phyloP scores from a whole-genome alignment of 2,329 filamentous ascomycete genomes.

The Trichoderma sp. region DNA sequence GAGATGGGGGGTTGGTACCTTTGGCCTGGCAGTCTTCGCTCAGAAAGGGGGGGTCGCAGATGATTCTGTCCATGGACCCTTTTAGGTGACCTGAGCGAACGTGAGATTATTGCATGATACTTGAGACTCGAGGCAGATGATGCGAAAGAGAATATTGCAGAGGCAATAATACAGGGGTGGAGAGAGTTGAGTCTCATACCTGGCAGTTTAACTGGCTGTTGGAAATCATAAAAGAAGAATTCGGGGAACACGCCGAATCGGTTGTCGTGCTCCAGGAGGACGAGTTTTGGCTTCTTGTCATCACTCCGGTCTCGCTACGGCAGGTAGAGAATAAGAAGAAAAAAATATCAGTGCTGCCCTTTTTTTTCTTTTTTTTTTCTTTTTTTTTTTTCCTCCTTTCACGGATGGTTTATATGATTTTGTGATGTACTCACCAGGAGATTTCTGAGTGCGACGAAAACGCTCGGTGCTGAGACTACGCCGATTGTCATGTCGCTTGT shows the following conservation, averaged over 20 bases:
- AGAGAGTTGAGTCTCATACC: conserved; percentile 33
- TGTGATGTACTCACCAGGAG: conserved; percentile 48
- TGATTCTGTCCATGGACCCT: conserved; percentile 63
- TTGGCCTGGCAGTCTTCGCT: conserved; percentile 80
- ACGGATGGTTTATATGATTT: neutral
- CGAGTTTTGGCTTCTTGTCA: conserved; percentile 50
- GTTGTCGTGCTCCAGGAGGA: conserved; percentile 70
- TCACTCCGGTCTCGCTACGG: conserved; percentile 24
- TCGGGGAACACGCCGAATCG: conserved; percentile 72
- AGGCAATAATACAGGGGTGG: neutral
- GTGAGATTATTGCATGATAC: neutral
- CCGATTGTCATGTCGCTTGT: conserved; percentile 58
- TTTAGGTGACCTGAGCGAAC: conserved; percentile 44
- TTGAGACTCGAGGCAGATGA: neutral
- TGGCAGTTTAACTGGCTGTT: conserved; percentile 63
- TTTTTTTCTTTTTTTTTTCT: neutral
- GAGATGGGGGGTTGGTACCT: conserved; percentile 41
- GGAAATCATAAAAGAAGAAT: conserved; percentile 72
- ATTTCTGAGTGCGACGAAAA: conserved; percentile 74
- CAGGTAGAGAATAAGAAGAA: neutral
- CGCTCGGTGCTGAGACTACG: conserved; percentile 71
- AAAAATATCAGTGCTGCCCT: neutral
- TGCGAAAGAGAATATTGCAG: neutral
- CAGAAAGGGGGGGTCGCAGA: conserved; percentile 76
- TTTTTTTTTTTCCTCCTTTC: neutral